These are phyloP conservation scores for Lathyrus sativus DNA, from an alignment of 306 rosid genomes.

Conservation along the genomic window DNA sequence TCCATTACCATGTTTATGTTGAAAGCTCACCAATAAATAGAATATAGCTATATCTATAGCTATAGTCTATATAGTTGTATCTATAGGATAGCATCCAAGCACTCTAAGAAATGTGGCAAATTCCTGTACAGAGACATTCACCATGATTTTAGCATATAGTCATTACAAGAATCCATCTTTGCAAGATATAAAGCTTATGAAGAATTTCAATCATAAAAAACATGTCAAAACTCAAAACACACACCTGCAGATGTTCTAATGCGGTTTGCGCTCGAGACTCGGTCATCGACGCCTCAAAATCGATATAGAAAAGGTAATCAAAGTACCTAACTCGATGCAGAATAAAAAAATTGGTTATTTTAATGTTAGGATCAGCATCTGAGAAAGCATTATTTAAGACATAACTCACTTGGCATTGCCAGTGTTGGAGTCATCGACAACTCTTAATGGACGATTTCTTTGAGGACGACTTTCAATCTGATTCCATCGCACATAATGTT, in stretches of 20 bases:
- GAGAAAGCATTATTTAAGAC: not conserved
- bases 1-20: not conserved
- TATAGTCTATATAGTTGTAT: conserved; percentile 40
- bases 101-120: conserved; percentile 62
- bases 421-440: conserved; percentile 57
- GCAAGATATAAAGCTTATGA: no score
- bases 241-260: conserved; percentile 57
- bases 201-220: conserved; percentile 30
- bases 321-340: conserved; percentile 44
- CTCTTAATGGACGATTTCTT: conserved; percentile 58
- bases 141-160: not conserved
- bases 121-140: conserved; percentile 46
- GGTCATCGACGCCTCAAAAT: conserved; percentile 63
- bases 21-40: conserved; percentile 28
- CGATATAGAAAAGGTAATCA: conserved; percentile 60
- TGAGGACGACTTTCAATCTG: conserved; percentile 70
- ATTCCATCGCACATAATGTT: conserved; percentile 27
- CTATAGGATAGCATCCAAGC: conserved; percentile 61
- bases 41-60: not conserved
- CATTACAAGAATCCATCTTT: no score
- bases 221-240: conserved; percentile 30
- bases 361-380: conserved; percentile 24
- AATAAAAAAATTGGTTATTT: not conserved
- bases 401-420: conserved; percentile 55
- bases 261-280: conserved; percentile 62